A percentile compares a stretch with the other conserved stretches of the same genome.
Evolutionary conservation across 2,329 filamentous ascomycete species (phyloP).

Genomic region (Sporothrix dimorphospora): DNA sequence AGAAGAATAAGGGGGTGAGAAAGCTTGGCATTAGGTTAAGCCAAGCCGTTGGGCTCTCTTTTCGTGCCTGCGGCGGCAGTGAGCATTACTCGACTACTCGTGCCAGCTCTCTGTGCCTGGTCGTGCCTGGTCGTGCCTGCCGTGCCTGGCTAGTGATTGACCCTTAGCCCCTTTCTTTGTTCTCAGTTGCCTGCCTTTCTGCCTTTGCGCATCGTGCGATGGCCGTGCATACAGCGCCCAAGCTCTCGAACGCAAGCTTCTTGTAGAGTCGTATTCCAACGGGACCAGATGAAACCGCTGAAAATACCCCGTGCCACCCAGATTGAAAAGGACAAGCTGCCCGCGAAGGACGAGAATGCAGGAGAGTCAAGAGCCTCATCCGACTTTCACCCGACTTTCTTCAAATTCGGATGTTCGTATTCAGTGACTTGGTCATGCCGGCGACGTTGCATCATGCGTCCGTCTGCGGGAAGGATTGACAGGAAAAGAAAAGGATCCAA

Average conservation of each 20-base stretch:
- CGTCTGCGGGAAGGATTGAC: neutral
- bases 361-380: neutral
- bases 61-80: neutral
- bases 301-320: slow-evolving; percentile 1
- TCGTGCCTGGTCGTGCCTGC: too few species aligned
- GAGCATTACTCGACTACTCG: neutral
- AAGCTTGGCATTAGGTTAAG: neutral
- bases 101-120: too few species aligned
- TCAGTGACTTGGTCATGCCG: neutral
- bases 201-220: neutral
- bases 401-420: slow-evolving; percentile 10
- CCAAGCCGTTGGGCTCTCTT: neutral
- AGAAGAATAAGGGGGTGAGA: neutral
- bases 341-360: neutral
- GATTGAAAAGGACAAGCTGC: slow-evolving; percentile 5
- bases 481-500: neutral
- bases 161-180: neutral
- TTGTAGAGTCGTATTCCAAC: neutral
- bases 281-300: neutral
- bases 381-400: neutral
- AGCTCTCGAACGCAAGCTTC: too few species aligned
- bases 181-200: too few species aligned
- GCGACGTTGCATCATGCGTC: slow-evolving; percentile 3
- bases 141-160: slow-evolving; percentile 7
- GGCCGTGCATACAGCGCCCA: neutral